Percentiles rank a stretch among this genome's conserved stretches.
Evolutionary conservation across 2,329 filamentous ascomycete species (phyloP).

Genomic region (Talaromyces piceae): DNA sequence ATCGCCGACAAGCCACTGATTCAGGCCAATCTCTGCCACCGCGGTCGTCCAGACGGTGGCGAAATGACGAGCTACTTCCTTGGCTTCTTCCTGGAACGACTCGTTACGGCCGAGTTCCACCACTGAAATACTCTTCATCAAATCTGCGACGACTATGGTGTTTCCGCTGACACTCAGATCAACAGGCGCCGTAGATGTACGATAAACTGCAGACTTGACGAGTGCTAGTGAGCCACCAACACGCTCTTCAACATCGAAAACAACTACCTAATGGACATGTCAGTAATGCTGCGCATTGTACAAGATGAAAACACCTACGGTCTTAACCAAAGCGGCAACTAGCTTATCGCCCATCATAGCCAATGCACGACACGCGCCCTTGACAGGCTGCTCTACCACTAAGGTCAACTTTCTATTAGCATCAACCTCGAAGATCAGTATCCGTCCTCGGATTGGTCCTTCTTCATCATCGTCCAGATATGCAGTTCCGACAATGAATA

Average conservation of each 20-base stretch:
- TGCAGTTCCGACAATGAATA: slow-evolving; percentile 87
- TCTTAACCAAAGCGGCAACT: slow-evolving; percentile 83
- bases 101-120: slow-evolving; percentile 53
- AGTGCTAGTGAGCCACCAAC: slow-evolving; percentile 43
- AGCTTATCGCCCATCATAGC: slow-evolving; percentile 68
- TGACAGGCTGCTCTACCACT: slow-evolving; percentile 61
- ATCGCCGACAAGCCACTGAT: slow-evolving; percentile 77
- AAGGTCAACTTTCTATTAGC: slow-evolving; percentile 65
- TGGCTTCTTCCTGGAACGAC: slow-evolving; percentile 14
- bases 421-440: slow-evolving; percentile 72
- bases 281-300: slow-evolving; percentile 10
- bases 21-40: slow-evolving; percentile 61
- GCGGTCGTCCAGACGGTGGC: slow-evolving; percentile 77
- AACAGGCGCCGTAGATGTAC: slow-evolving; percentile 75
- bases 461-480: slow-evolving; percentile 58
- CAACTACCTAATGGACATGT: slow-evolving; percentile 43
- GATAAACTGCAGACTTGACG: slow-evolving; percentile 65
- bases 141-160: slow-evolving; percentile 74
- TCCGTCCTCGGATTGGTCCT: slow-evolving; percentile 60
- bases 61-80: slow-evolving; percentile 71
- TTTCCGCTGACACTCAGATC: slow-evolving; percentile 68
- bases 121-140: slow-evolving; percentile 87
- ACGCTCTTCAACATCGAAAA: slow-evolving; percentile 44
- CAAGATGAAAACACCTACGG: slow-evolving; percentile 44
- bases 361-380: slow-evolving; percentile 73